Base-by-base conservation (phyloP, 345 rosid species). In the Brassica nigra region DNA sequence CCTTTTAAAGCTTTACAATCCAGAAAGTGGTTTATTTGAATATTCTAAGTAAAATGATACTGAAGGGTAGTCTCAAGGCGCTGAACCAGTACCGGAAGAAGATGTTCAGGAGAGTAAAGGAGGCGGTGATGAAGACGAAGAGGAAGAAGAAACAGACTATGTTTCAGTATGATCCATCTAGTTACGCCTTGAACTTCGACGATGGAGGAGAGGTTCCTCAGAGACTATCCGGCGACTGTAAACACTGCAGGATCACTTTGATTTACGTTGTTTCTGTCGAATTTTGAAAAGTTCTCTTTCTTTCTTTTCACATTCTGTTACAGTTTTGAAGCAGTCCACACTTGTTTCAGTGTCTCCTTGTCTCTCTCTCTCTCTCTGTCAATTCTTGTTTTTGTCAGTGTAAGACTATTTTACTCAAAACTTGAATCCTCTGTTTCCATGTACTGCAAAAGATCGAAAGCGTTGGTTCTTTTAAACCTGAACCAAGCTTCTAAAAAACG, bases 161-260 rank as follows among this genome's bases (percentile, higher is more conserved):
- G 82, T 94, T 92, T 80, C 97, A 89, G 84, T 94, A 92, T 84
- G 98, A 94, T 86, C 98, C 98, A 29, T 89, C 86, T 57, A 94
- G 98, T 71, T 94, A 94, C 79, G 91, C 91, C n/a, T 84, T 90
- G 39, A 89, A 93, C 77, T 91, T 93, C 72, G 98, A 93, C 68
- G 94, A 93, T 76, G 94, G 94, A 16, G 81, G 62, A 52, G 81
- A 34, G 11, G 55, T 62, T 34, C 33, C 73, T 47, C 64, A 76
- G 55, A 84, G 72, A 49, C 28, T 28, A 44, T 71, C 37, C 12
- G 74, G 71, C 12, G 82, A 75, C 30, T 69, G 36, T 70, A 81
- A 81, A 31, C 81, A 52, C 14, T 70, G 75, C 30, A 73, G 18
- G 6, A 65, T 74, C 39, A 62, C 79, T n/a, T 76, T 83, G 80